These are phyloP conservation scores for Vitis riparia DNA, from an alignment of 164 flowering plant species.

Conservation along the genomic window DNA sequence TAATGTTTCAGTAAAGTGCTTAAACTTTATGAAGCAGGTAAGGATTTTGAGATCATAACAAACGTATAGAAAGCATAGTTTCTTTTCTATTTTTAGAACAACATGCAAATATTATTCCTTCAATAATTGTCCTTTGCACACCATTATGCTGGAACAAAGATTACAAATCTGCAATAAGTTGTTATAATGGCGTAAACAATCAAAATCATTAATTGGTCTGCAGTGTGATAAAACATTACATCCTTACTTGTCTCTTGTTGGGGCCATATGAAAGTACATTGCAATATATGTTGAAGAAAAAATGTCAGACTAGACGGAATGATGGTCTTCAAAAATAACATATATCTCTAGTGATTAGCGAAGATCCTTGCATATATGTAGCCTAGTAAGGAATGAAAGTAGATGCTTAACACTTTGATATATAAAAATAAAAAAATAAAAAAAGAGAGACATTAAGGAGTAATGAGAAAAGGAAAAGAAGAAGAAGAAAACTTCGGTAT, in stretches of 20 bases:
- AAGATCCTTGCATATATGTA: slow-evolving; percentile 4
- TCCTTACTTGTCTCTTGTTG: too few relatives aligned
- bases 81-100: not conserved
- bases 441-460: too few relatives aligned
- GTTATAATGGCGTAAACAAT: not conserved
- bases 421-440: too few relatives aligned
- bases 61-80: slow-evolving; percentile 1
- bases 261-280: too few relatives aligned
- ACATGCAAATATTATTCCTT: not conserved
- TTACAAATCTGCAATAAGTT: not conserved
- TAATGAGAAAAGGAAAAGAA: not conserved
- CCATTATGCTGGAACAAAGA: not conserved
- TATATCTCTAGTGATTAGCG: not conserved
- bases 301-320: not conserved
- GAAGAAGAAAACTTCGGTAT: not conserved
- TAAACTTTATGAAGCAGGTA: not conserved
- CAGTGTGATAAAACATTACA: too few relatives aligned
- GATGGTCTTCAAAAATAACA: not conserved
- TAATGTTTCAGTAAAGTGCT: not conserved
- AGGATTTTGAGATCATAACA: not conserved
- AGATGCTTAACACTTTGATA: too few relatives aligned
- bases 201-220: not conserved
- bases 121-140: not conserved
- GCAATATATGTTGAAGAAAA: too few relatives aligned
- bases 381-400: not conserved